A percentile compares a stretch with the other conserved stretches of the same genome.
phyloP scores from a whole-genome alignment of 805 yeast genomes.

The Saccharomyces kudriavzevii region DNA sequence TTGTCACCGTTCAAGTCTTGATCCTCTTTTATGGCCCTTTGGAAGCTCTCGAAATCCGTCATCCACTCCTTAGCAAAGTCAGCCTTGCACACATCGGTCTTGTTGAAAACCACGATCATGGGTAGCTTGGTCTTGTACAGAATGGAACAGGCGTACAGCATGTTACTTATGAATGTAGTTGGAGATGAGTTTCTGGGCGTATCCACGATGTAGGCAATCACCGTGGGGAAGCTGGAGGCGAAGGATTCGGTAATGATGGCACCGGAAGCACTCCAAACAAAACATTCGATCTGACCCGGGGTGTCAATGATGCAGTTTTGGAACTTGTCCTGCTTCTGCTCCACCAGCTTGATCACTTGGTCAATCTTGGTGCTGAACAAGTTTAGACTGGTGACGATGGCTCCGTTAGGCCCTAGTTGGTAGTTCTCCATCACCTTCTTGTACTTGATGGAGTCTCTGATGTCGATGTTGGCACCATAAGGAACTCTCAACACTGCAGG shows the following conservation, averaged over 20 bases:
- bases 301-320: conserved; percentile 84
- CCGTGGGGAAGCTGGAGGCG: conserved; percentile 92
- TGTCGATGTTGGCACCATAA: conserved; percentile 88
- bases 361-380: conserved; percentile 91
- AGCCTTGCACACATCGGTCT: conserved; percentile 80
- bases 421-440: conserved; percentile 95
- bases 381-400: conserved; percentile 90
- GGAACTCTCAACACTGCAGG: conserved; percentile 96
- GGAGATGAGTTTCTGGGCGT: conserved; percentile 94
- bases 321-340: conserved; percentile 52
- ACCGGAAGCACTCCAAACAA: conserved; percentile 97
- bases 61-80: conserved; percentile 93
- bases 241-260: conserved; percentile 93
- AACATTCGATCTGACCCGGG: conserved; percentile 98
- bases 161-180: conserved; percentile 93
- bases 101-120: conserved; percentile 92
- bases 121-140: conserved; percentile 93
- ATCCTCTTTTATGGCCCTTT: conserved; percentile 60
- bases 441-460: conserved; percentile 91
- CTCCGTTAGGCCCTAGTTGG: conserved; percentile 95
- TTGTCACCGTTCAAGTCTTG: conserved; percentile 53
- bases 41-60: conserved; percentile 92
- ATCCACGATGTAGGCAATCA: conserved; percentile 90
- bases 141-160: conserved; percentile 97
- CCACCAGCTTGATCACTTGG: conserved; percentile 81